phyloP scores from a whole-genome alignment of 495 filamentous ascomycete genomes.

The Extremus antarcticus region DNA sequence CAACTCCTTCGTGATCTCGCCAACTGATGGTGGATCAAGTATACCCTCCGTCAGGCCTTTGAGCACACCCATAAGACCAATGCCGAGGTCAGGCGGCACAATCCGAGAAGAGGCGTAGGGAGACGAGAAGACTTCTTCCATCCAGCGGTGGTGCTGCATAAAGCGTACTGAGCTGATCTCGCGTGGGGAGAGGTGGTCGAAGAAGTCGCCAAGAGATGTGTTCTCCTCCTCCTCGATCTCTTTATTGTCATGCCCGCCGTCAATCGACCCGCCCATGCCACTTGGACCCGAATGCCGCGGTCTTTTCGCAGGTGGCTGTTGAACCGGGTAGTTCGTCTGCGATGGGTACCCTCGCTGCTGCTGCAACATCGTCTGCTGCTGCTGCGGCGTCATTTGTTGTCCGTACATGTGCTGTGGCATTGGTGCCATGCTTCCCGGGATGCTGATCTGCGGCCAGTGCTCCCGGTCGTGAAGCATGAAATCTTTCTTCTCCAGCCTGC shows the following conservation, averaged over 20 bases:
- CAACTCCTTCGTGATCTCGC: constrained; percentile 29
- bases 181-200: constrained; percentile 77
- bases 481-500: constrained; percentile 77
- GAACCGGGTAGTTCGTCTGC: constrained; percentile 13
- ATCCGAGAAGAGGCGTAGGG: constrained; percentile 75
- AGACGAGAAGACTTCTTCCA: constrained; percentile 91
- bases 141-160: constrained; percentile 94
- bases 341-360: background rate
- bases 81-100: constrained; percentile 71
- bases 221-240: constrained; percentile 81
- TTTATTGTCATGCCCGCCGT: constrained; percentile 32
- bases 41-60: constrained; percentile 71
- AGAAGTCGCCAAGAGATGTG: constrained; percentile 67
- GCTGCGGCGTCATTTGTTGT: background rate
- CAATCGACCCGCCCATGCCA: constrained; percentile 8
- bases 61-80: constrained; percentile 80
- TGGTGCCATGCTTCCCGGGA: constrained; percentile 37
- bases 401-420: constrained; percentile 2
- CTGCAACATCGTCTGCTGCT: background rate
- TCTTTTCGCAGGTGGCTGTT: constrained; percentile 29
- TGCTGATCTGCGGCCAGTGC: constrained; percentile 78
- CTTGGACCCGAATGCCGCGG: constrained; percentile 21
- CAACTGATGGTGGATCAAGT: constrained; percentile 45
- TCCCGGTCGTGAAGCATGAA: constrained; percentile 83
- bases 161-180: constrained; percentile 79